A percentile compares a stretch with the other conserved stretches of the same genome.
phyloP scores from a whole-genome alignment of 2,329 filamentous ascomycete genomes.

The Stemphylium lycopersici region DNA sequence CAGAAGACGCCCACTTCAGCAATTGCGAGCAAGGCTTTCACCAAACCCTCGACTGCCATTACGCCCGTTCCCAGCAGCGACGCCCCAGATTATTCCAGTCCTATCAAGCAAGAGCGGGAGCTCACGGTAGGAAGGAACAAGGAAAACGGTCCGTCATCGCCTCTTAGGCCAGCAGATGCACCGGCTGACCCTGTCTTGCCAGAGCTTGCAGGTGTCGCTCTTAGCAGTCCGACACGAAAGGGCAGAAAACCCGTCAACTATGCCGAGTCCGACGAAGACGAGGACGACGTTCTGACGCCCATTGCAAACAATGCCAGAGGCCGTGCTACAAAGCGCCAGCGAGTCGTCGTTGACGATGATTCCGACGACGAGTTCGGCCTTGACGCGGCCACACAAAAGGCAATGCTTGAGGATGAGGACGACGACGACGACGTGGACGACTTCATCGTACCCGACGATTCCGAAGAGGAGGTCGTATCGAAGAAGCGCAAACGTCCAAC shows the following conservation, averaged over 20 bases:
- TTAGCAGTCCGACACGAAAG: constrained; percentile 80
- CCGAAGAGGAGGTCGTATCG: constrained; percentile 68
- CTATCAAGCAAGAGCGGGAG: constrained; percentile 67
- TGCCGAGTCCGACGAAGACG: constrained; percentile 76
- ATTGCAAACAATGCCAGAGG: constrained; percentile 54
- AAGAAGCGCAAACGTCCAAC: constrained; percentile 72
- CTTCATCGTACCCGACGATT: constrained; percentile 87
- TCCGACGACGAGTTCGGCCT: constrained; percentile 71
- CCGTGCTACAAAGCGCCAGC: constrained; percentile 62
- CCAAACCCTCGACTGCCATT: constrained; percentile 50
- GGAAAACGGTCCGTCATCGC: constrained; percentile 57
- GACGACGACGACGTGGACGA: constrained; percentile 84
- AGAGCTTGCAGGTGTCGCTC: constrained; percentile 55
- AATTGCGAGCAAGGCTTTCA: constrained; percentile 42
- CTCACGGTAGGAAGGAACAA: constrained; percentile 58
- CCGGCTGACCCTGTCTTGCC: constrained; percentile 51
- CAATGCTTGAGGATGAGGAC: constrained; percentile 65
- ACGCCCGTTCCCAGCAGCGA: constrained; percentile 86
- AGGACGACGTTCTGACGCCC: constrained; percentile 72
- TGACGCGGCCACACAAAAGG: constrained; percentile 62
- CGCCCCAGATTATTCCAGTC: constrained; percentile 68
- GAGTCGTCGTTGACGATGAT: constrained; percentile 68
- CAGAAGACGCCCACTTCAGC: constrained; percentile 36
- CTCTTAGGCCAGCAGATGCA: constrained; percentile 46
- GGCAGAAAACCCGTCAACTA: constrained; percentile 75